These are phyloP conservation scores for Penicillium sp. DNA, from an alignment of 2,329 filamentous ascomycete species.

Conservation along the genomic window DNA sequence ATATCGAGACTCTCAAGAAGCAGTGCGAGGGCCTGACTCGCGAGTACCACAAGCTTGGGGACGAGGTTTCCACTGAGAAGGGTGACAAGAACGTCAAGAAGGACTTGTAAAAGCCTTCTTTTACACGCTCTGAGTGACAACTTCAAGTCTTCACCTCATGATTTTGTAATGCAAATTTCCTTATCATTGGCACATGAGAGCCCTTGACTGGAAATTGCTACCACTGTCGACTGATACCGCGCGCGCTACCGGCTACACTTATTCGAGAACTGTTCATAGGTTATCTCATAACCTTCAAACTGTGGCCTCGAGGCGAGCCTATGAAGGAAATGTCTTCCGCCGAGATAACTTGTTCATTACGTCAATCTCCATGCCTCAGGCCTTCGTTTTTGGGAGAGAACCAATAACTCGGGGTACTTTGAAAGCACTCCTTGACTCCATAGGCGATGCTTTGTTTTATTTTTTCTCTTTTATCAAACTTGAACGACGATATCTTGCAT, in stretches of 20 bases:
- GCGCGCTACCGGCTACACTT: slow-evolving; percentile 4
- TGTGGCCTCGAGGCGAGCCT: neutral
- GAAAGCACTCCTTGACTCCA: neutral
- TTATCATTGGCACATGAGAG: neutral
- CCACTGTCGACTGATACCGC: neutral
- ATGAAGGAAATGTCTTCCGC: neutral
- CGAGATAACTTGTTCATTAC: neutral
- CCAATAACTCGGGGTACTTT: neutral
- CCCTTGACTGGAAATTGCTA: neutral
- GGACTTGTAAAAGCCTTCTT: slow-evolving; percentile 49
- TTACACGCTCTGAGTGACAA: neutral
- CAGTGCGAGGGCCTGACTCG: slow-evolving; percentile 80
- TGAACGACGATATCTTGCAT: slow-evolving; percentile 9
- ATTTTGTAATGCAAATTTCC: neutral
- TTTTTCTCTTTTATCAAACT: neutral
- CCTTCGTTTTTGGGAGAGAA: neutral
- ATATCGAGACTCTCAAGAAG: slow-evolving; percentile 89
- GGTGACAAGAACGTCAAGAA: slow-evolving; percentile 58
- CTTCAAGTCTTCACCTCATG: neutral
- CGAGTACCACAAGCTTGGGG: slow-evolving; percentile 84
- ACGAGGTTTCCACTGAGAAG: slow-evolving; percentile 69
- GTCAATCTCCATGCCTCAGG: neutral
- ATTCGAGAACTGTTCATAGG: slow-evolving; percentile 8
- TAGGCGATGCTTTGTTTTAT: slow-evolving; percentile 2
- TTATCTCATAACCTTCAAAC: neutral